Percentiles rank a stretch among this genome's conserved stretches.
Evolutionary conservation across 2,329 filamentous ascomycete species (phyloP).

Genomic region (Teratosphaeriaceae sp.): DNA sequence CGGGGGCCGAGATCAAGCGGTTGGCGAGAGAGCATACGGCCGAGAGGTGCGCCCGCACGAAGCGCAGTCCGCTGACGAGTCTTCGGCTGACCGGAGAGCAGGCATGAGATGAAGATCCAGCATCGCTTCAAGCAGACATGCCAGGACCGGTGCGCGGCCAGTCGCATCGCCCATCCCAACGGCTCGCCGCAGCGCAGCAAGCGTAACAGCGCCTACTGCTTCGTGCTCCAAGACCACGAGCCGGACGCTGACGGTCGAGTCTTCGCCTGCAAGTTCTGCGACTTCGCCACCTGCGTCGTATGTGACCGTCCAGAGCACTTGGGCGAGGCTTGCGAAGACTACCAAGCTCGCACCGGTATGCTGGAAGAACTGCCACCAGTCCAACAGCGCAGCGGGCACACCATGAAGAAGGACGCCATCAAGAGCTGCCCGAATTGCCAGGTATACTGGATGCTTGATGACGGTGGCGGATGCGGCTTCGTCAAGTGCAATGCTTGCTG

Average conservation of each 20-base stretch:
- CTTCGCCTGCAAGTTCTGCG: constrained; percentile 13
- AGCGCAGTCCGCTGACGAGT: neutral
- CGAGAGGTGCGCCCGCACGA: constrained; percentile 4
- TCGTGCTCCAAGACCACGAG: constrained; percentile 4
- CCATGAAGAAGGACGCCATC: neutral
- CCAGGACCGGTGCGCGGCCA: constrained; percentile 8
- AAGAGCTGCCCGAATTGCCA: constrained; percentile 1
- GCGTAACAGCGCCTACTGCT: neutral
- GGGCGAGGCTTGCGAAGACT: constrained; percentile 15
- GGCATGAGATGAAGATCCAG: neutral
- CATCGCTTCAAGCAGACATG: constrained; percentile 1
- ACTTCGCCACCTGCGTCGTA: constrained; percentile 8
- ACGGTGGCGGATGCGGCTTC: constrained; percentile 1
- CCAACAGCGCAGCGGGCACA: no score
- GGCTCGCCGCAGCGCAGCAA: neutral
- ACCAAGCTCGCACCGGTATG: constrained; percentile 1
- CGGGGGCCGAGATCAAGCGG: neutral
- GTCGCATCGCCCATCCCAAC: neutral
- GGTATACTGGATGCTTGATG: neutral
- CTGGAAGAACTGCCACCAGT: neutral
- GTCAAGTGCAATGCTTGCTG: neutral
- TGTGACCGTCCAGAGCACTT: constrained; percentile 17
- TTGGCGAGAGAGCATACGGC: neutral
- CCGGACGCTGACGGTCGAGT: constrained; percentile 10
- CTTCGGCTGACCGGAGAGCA: neutral